A percentile compares a stretch with the other conserved stretches of the same genome.
Evolutionary conservation across 345 rosid genomes (phyloP).

Genomic region (Salix purpurea): DNA sequence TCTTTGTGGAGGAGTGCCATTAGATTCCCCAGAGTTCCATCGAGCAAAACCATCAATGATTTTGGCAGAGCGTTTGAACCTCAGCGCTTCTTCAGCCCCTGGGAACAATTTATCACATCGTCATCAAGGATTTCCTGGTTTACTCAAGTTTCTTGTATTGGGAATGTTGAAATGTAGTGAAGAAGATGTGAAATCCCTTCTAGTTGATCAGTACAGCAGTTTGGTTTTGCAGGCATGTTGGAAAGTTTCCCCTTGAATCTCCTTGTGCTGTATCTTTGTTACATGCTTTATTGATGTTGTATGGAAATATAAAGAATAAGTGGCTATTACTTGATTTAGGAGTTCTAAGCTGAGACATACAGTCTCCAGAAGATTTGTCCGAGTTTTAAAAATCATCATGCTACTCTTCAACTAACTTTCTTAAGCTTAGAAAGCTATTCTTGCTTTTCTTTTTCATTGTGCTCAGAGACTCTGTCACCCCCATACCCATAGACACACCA

Average conservation of each 20-base stretch:
- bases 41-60: constrained; percentile 54
- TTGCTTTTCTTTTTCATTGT: not conserved
- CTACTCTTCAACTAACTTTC: not conserved
- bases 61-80: constrained; percentile 70
- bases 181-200: constrained; percentile 48
- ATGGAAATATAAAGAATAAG: not conserved
- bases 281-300: too few species aligned
- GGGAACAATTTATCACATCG: constrained; percentile 26
- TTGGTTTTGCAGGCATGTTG: constrained; percentile 80
- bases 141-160: constrained; percentile 52
- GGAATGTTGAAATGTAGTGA: constrained; percentile 53
- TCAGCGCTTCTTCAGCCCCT: constrained; percentile 37
- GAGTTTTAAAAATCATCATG: not conserved
- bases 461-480: not conserved
- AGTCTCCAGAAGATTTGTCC: not conserved
- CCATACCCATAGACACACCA: too few species aligned
- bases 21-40: constrained; percentile 65
- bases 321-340: not conserved
- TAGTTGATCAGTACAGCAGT: constrained; percentile 71
- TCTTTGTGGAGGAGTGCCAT: constrained; percentile 77
- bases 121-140: constrained; percentile 63
- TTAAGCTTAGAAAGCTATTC: not conserved
- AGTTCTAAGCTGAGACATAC: not conserved
- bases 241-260: not conserved
- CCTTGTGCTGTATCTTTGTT: not conserved